Conservation (phyloP, 257 asterid genomes). For the Anisodus acutangulus region DNA sequence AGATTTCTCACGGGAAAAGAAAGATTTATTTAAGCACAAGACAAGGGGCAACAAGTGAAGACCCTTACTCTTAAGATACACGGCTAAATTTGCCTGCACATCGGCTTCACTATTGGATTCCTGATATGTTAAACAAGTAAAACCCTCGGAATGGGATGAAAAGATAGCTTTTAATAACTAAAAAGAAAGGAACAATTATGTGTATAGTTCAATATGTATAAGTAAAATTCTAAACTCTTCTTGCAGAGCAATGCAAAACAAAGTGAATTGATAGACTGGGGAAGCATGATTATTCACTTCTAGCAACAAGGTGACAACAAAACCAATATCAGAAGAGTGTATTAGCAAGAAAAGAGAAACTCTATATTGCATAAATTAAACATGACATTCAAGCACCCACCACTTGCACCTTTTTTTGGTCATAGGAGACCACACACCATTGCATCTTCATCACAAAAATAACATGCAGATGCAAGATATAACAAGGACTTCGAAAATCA, state of each 20-base stretch:
- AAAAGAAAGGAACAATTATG: conserved; percentile 1
- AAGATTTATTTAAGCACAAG: background rate
- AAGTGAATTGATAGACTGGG: background rate
- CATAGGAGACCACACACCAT: background rate
- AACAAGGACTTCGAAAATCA: background rate
- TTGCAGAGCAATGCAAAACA: background rate
- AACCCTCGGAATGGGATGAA: conserved; percentile 3
- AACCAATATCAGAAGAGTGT: background rate
- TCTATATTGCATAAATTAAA: background rate
- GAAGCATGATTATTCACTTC: background rate
- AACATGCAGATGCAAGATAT: background rate
- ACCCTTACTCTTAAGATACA: conserved; percentile 64
- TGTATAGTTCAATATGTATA: background rate
- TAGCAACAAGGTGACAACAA: background rate
- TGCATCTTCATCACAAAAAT: conserved; percentile 16
- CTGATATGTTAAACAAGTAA: conserved; percentile 42
- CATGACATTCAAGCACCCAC: background rate
- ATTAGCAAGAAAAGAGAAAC: background rate
- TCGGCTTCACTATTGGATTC: conserved; percentile 86
- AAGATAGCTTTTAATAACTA: background rate
- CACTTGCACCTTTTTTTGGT: background rate
- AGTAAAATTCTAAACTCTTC: background rate
- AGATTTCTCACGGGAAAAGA: conserved; percentile 27
- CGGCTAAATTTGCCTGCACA: conserved; percentile 83
- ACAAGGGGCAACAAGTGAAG: background rate